Evolutionary conservation across 306 rosid species (phyloP), one percentile per base, ranked within the genome.

Genomic region (Macrotyloma uniflorum): DNA sequence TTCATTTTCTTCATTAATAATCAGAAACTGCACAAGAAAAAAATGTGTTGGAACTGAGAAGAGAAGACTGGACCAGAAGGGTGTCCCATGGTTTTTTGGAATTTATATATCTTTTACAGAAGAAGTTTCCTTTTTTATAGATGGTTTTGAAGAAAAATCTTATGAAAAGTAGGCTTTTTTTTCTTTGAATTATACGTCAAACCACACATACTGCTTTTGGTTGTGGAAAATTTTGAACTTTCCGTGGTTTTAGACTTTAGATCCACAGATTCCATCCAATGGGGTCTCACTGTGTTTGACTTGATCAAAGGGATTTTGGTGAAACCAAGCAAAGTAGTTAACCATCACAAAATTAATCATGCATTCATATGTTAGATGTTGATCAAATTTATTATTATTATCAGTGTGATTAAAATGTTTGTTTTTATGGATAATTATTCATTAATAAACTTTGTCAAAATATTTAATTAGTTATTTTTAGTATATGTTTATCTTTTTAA

Each of bases 211-310:
- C 66, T 0, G 18, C 43, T 61, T 28, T 33, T 63, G 15, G 20
- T 36, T 2, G 4, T 6, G 19, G 22, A 57, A n/a, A n/a, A 33
- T 22, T 23, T 82, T 63, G 51, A 69, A 26, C 22, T 82, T 76
- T 82, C 74, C 75, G 74, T 61, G 58, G 55, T 26, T 68, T 58
- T 73, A 3, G 63, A 74, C 80, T 65, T 36, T 50, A 8, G 82
- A 82, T 80, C 87, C 84, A 81, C 65, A 53, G 70, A 36, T 24
- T 55, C 14, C 67, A 42, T 18, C 19, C 14, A 59, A 55, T 80
- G 79, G 80, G 75, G 87, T 86, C 87, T 77, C 86, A 12, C 49
- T 54, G 53, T 46, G 49, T 74, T 82, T 79, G 88, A 86, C 87
- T 66, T 61, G 40, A 45, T 83, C 83, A 72, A 69, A 28, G 28